A percentile compares a stretch with the other conserved stretches of the same genome.
phyloP scores from a whole-genome alignment of 208 protist genomes.

The Acanthamoeba royreba region DNA sequence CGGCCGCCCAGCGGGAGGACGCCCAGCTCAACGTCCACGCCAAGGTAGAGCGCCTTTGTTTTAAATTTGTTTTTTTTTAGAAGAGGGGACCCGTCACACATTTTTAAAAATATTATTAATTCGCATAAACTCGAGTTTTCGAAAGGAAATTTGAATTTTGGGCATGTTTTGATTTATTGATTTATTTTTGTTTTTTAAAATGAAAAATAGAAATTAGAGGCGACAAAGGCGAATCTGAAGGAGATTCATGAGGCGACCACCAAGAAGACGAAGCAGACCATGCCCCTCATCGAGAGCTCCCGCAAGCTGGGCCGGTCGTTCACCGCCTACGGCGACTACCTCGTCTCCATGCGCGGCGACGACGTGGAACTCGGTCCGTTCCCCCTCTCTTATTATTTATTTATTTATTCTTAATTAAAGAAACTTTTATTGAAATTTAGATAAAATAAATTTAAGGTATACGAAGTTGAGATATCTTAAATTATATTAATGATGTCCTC shows the following conservation, averaged over 20 bases:
- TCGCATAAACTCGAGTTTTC: too few species aligned
- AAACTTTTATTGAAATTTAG: too few species aligned
- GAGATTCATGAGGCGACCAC: not conserved
- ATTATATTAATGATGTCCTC: too few species aligned
- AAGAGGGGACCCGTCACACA: too few species aligned
- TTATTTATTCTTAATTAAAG: too few species aligned
- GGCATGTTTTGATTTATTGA: not conserved
- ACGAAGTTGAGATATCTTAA: too few species aligned
- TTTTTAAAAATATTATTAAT: too few species aligned
- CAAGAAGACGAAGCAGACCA: not conserved
- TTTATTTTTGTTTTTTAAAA: not conserved
- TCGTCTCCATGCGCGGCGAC: not conserved
- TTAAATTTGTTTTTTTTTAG: not conserved
- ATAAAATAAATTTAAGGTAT: too few species aligned
- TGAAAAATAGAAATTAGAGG: not conserved
- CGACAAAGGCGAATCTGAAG: not conserved
- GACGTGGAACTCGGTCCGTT: not conserved
- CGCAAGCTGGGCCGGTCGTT: not conserved
- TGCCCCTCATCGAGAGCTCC: not conserved
- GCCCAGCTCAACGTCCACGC: not conserved
- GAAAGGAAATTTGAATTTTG: too few species aligned
- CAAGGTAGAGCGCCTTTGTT: not conserved
- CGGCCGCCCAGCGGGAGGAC: not conserved
- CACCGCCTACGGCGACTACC: not conserved
- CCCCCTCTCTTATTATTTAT: not conserved